phyloP scores from a whole-genome alignment of 306 rosid species.

The Vigna mungo region DNA sequence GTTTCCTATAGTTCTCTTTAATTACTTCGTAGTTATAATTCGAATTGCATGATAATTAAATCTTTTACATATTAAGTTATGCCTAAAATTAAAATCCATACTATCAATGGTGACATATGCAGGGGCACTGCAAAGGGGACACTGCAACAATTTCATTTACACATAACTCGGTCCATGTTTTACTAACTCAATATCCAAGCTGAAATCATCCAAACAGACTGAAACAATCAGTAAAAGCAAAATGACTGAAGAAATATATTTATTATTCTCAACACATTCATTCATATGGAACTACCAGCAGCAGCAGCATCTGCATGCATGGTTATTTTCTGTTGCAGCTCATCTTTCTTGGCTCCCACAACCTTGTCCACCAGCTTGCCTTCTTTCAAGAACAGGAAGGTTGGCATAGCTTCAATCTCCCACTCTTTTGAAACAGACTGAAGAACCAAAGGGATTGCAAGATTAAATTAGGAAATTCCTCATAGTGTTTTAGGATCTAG shows the following conservation, averaged over 20 bases:
- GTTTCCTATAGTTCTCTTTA: no score
- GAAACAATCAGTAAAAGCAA: slow-evolving; percentile 5
- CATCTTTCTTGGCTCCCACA: slow-evolving; percentile 81
- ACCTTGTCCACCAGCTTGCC: slow-evolving; percentile 73
- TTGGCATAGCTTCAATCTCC: slow-evolving; percentile 81
- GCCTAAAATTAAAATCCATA: not conserved
- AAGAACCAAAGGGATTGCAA: not conserved
- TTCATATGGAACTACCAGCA: slow-evolving; percentile 12
- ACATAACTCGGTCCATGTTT: not conserved
- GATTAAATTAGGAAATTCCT: slow-evolving; percentile 17
- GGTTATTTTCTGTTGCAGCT: slow-evolving; percentile 43
- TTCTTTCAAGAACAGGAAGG: slow-evolving; percentile 80
- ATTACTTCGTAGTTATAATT: no score
- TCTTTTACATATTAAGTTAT: no score
- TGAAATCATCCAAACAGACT: slow-evolving; percentile 28
- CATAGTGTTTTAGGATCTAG: not conserved
- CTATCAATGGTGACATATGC: no score
- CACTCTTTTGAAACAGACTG: slow-evolving; percentile 72
- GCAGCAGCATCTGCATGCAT: slow-evolving; percentile 45
- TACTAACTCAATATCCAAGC: slow-evolving; percentile 12
- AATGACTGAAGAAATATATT: not conserved
- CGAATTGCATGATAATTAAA: no score
- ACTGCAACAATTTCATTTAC: not conserved
- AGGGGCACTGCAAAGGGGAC: not conserved
- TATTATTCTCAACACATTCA: slow-evolving; percentile 33